Evolutionary conservation across 176 grass and related monocot species (phyloP), one percentile per base, ranked within the genome.

Genomic region (Olyra latifolia): DNA sequence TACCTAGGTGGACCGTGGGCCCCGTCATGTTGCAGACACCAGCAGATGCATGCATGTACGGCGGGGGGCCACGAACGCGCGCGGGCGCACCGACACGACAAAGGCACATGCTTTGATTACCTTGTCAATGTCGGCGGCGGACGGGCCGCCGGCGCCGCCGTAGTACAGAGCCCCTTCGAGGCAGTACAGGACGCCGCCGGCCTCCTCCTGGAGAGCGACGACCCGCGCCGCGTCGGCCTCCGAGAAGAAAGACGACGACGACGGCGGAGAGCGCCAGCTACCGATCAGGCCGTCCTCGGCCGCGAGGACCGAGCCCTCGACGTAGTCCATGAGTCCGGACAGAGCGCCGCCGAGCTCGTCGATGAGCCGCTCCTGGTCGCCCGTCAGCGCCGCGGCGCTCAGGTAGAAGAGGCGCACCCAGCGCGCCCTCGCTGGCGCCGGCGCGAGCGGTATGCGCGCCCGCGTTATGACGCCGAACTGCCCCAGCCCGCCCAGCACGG

Each of bases 381-480:
- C 1, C 0, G 84, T 92, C 4, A 95, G 71, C 19, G 27, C 35
- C 5, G 60, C 74, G 1, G 85, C 79, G 46, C 59, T 19, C 4
- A 68, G 41, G 93, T 95, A 95, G 19, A 92, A 6, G 20, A 95
- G 72, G 0, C 89, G 89, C 54, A 89, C 62, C 87, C 87, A 87
- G 41, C 87, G 76, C 62, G 90, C 87, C 62, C 43, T 67, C n/a
- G 63, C 68, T 23, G 89, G 93, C 28, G 93, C 84, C 7, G 80
- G 81, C 25, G 13, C 62, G 4, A 95, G 72, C 32, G 47, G 59
- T 16, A 95, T 85, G 45, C 93, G 89, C 76, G 89, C 93, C 15
- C 93, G 79, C 30, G 93, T 89, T 17, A 95, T 88, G 45, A 95
- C 12, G 6, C 93, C 93, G 48, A 95, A 95, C 72, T 95, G 93